A percentile compares a stretch with the other conserved stretches of the same genome.
Conservation (phyloP, 2,329 filamentous ascomycete genomes). For the Beauveria medogensis region DNA sequence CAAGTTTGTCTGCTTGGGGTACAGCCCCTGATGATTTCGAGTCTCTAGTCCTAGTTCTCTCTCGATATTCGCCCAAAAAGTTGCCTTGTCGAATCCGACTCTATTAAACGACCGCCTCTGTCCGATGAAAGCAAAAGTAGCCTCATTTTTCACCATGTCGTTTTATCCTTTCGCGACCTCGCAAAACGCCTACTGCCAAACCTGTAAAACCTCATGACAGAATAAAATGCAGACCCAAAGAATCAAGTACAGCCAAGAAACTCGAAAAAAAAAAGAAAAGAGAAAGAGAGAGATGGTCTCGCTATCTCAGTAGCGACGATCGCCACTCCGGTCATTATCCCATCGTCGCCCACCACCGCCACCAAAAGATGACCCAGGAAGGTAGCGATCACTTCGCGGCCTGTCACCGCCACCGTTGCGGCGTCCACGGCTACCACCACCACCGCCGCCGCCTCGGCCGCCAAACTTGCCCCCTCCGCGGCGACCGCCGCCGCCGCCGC, state of each 20-base stretch:
- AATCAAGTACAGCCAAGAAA: not conserved
- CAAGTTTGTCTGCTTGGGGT: not conserved
- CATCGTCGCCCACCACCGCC: constrained; percentile 17
- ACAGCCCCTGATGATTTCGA: not conserved
- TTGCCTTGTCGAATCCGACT: not conserved
- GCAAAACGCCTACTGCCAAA: not conserved
- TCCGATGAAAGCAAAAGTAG: not conserved
- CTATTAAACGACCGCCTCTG: not conserved
- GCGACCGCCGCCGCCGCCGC: constrained; percentile 20
- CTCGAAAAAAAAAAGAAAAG: not conserved
- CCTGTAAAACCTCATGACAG: not conserved
- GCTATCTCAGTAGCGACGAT: not conserved
- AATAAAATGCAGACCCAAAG: not conserved
- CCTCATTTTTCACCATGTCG: not conserved
- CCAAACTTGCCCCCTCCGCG: constrained; percentile 16
- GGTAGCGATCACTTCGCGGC: constrained; percentile 26
- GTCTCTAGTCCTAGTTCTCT: not conserved
- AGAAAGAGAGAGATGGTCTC: not conserved
- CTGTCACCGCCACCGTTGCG: constrained; percentile 17
- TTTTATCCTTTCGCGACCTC: not conserved
- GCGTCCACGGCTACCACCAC: constrained; percentile 16
- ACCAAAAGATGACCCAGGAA: constrained; percentile 18
- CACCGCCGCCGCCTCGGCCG: constrained; percentile 18
- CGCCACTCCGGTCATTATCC: constrained; percentile 1
- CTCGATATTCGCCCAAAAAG: not conserved